A percentile compares a stretch with the other conserved stretches of the same genome.
Conservation (phyloP, 31 red algal genomes). For the Odonthalia washingtoniensis region DNA sequence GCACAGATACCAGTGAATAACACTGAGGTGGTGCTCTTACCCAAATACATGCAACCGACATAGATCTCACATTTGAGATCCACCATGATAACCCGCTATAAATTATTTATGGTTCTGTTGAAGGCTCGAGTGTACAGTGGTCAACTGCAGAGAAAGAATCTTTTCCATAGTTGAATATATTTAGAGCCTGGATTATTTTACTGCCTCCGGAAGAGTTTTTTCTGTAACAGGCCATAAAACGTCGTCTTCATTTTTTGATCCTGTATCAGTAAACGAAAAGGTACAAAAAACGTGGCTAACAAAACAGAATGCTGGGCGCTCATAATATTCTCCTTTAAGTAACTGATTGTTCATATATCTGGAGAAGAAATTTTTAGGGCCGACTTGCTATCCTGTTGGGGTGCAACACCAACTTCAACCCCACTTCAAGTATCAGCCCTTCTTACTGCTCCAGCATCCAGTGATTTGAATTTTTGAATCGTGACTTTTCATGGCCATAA, state of each 20-base stretch:
- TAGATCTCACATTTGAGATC: background rate
- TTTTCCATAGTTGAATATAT: background rate
- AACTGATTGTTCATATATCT: constrained; percentile 6
- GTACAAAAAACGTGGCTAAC: background rate
- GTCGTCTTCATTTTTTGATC: constrained; percentile 18
- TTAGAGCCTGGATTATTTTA: background rate
- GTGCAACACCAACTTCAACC: background rate
- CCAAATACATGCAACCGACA: background rate
- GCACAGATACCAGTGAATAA: constrained; percentile 4
- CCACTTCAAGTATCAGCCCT: background rate
- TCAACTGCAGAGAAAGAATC: constrained; percentile 8
- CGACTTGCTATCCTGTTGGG: constrained; percentile 24
- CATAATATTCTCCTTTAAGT: background rate
- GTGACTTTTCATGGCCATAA: constrained; percentile 8
- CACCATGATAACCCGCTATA: constrained; percentile 25
- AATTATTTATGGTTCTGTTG: constrained; percentile 23
- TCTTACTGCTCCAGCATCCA: background rate
- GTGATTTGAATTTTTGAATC: no score
- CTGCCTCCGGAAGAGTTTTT: background rate
- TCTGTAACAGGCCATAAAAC: constrained; percentile 25
- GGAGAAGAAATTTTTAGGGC: constrained; percentile 25
- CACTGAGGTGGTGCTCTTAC: constrained; percentile 25
- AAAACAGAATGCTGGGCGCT: constrained; percentile 5
- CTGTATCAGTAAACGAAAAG: background rate
- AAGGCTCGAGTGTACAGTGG: background rate